Evolutionary conservation across 148 eudicot species (phyloP).

Genomic region (Nyssa sinensis): DNA sequence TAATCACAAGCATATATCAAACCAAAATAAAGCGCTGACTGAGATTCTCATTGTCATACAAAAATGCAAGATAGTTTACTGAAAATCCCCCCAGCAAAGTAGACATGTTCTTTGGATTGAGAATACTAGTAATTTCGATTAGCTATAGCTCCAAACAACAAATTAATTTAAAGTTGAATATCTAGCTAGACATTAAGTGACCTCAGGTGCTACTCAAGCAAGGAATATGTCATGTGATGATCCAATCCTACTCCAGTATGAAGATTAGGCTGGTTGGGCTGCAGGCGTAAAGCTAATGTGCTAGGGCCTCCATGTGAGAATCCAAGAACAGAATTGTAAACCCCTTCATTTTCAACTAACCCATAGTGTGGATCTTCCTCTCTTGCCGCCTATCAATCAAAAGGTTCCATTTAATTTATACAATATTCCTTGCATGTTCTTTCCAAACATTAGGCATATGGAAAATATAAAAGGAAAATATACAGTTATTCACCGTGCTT

Average conservation of each 20-base stretch:
- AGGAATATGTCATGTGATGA: constrained; percentile 60
- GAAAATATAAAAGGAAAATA: not conserved
- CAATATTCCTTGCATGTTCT: not conserved
- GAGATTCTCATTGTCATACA: too few relatives aligned
- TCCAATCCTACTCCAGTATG: constrained; percentile 55
- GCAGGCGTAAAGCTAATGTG: constrained; percentile 53
- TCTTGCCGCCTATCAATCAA: constrained; percentile 36
- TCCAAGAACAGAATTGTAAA: constrained; percentile 47
- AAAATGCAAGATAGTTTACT: too few relatives aligned
- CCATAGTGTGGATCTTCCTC: constrained; percentile 75
- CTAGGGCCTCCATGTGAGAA: constrained; percentile 32
- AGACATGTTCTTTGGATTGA: too few relatives aligned
- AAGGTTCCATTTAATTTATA: not conserved
- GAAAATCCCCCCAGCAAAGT: too few relatives aligned
- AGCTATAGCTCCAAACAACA: not conserved
- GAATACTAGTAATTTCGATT: too few relatives aligned
- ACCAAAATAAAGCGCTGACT: too few relatives aligned
- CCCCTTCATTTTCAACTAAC: constrained; percentile 64
- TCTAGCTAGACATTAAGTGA: too few relatives aligned
- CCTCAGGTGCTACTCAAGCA: constrained; percentile 37
- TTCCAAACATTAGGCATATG: not conserved
- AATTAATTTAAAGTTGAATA: too few relatives aligned
- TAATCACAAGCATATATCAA: too few relatives aligned
- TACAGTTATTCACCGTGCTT: constrained; percentile 28
- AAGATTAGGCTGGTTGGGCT: constrained; percentile 40